Evolutionary conservation across 2,329 filamentous ascomycete genomes (phyloP).

Genomic region (Ophiocordyceps camponoti-floridani): DNA sequence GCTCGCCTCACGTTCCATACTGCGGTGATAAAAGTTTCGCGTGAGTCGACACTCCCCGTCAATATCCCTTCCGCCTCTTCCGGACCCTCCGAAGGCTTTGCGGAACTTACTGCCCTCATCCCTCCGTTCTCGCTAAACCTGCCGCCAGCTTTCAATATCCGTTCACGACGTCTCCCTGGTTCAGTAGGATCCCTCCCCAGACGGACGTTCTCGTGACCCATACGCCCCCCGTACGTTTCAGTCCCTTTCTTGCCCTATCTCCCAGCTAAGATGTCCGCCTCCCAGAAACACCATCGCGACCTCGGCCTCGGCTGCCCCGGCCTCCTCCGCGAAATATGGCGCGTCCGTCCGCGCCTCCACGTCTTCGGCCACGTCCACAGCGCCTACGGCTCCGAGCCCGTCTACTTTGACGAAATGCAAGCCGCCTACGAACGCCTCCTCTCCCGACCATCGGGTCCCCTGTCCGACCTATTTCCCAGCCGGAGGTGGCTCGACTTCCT

Average conservation of each 20-base stretch:
- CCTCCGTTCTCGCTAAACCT: not conserved
- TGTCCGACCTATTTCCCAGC: slow-evolving; percentile 29
- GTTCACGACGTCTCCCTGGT: slow-evolving; percentile 49
- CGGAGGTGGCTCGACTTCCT: slow-evolving; percentile 26
- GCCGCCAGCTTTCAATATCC: slow-evolving; percentile 51
- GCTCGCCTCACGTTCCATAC: slow-evolving; percentile 61
- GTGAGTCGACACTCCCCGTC: slow-evolving; percentile 9
- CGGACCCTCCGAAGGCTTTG: not conserved
- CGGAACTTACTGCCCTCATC: too few relatives aligned
- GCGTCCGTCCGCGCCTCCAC: slow-evolving; percentile 56
- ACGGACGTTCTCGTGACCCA: slow-evolving; percentile 72
- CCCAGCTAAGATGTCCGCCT: not conserved
- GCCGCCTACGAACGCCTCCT: slow-evolving; percentile 50
- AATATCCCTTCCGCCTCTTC: not conserved
- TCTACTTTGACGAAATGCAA: slow-evolving; percentile 63
- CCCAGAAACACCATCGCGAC: slow-evolving; percentile 47
- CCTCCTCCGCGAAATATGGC: slow-evolving; percentile 55
- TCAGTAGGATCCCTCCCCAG: slow-evolving; percentile 47
- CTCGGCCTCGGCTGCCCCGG: slow-evolving; percentile 52
- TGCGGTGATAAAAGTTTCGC: slow-evolving; percentile 57
- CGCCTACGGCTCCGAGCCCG: slow-evolving; percentile 48
- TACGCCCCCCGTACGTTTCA: slow-evolving; percentile 42
- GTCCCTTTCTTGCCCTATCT: not conserved
- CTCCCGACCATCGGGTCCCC: slow-evolving; percentile 20
- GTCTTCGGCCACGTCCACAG: slow-evolving; percentile 77